phyloP scores from a whole-genome alignment of 2,329 filamentous ascomycete genomes.

The Fusarium duplospermum region DNA sequence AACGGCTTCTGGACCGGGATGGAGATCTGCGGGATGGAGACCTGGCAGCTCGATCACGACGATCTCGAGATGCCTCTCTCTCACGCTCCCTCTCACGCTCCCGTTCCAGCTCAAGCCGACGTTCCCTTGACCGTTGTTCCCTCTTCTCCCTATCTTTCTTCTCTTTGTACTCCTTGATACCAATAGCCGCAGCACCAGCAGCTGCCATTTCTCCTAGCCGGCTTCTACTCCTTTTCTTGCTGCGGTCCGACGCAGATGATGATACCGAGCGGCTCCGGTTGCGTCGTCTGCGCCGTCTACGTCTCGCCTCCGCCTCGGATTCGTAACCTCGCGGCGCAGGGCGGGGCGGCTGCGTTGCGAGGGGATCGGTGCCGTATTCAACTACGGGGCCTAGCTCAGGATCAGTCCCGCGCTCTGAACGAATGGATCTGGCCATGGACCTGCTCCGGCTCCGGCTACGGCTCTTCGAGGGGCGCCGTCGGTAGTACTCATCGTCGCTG shows the following conservation, averaged over 20 bases:
- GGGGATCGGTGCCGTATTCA: slow-evolving; percentile 72
- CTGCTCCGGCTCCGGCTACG: slow-evolving; percentile 58
- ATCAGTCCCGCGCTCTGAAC: slow-evolving; percentile 68
- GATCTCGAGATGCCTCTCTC: slow-evolving; percentile 31
- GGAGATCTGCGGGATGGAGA: slow-evolving; percentile 33
- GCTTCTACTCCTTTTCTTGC: slow-evolving; percentile 65
- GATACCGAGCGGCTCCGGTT: slow-evolving; percentile 49
- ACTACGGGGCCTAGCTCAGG: slow-evolving; percentile 73
- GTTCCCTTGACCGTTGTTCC: slow-evolving; percentile 51
- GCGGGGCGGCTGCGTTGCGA: slow-evolving; percentile 57
- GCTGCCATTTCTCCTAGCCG: slow-evolving; percentile 66
- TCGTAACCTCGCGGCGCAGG: slow-evolving; percentile 56
- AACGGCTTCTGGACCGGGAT: slow-evolving; percentile 42
- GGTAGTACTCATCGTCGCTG: slow-evolving; percentile 52
- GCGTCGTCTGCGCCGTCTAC: slow-evolving; percentile 53
- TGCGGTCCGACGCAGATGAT: slow-evolving; percentile 49
- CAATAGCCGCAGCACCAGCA: slow-evolving; percentile 71
- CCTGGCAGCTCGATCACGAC: slow-evolving; percentile 46
- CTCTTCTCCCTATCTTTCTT: slow-evolving; percentile 50
- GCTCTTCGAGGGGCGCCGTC: slow-evolving; percentile 51
- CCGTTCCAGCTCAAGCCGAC: slow-evolving; percentile 38
- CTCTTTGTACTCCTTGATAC: slow-evolving; percentile 70
- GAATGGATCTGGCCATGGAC: slow-evolving; percentile 62
- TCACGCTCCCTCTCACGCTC: slow-evolving; percentile 41
- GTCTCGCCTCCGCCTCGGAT: slow-evolving; percentile 60